These are phyloP conservation scores for Pestalotiopsis sp. DNA, from an alignment of 2,329 filamentous ascomycete species.

Conservation along the genomic window DNA sequence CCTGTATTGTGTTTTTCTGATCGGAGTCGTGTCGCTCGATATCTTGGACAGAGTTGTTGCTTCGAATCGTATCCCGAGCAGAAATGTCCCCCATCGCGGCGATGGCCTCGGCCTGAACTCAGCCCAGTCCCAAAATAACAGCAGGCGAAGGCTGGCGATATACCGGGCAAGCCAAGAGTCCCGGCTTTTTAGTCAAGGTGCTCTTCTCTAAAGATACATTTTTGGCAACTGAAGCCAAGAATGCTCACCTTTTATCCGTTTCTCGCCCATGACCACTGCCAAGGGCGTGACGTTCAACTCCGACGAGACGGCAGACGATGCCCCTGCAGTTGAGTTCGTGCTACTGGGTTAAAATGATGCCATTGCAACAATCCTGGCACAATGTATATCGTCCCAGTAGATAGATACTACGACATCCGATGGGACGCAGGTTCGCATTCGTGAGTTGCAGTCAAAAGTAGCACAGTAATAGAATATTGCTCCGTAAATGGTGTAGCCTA, in stretches of 20 bases:
- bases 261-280: not conserved
- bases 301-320: not conserved
- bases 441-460: not conserved
- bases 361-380: not conserved
- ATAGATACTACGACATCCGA: too few relatives aligned
- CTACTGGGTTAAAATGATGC: constrained; percentile 5
- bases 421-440: too few relatives aligned
- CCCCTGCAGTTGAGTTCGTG: not conserved
- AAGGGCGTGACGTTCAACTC: not conserved
- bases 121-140: too few relatives aligned
- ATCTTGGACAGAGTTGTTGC: not conserved
- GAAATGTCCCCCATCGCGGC: not conserved
- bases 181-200: not conserved
- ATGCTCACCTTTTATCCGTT: not conserved
- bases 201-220: not conserved
- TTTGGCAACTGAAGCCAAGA: not conserved
- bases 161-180: not conserved
- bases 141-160: not conserved
- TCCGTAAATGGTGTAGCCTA: not conserved
- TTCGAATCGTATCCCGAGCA: not conserved
- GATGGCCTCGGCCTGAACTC: not conserved
- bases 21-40: not conserved
- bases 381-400: too few relatives aligned
- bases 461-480: not conserved
- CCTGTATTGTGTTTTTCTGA: not conserved